Evolutionary conservation across 257 asterid genomes (phyloP), one percentile per base, ranked within the genome.

Genomic region (Fraxinus americana): DNA sequence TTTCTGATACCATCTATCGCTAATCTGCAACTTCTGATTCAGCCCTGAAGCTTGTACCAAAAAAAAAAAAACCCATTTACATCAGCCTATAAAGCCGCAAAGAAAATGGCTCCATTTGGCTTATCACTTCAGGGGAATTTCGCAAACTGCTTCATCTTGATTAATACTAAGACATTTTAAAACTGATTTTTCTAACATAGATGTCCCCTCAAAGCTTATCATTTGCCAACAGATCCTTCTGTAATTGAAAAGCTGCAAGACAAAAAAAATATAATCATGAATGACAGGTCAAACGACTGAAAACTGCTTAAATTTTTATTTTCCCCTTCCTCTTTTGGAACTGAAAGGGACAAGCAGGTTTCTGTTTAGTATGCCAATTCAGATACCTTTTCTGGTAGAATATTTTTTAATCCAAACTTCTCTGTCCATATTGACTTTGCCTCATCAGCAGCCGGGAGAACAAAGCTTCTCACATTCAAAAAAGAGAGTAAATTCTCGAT

Each of bases 361-460:
- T 4, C 12, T 57, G 25, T 57, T 23, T 63, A 27, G 69, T 27
- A 25, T 11, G 69, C 36, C 69, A 63, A 63, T 63, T 63, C 16
- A 63, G 36, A 34, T 74, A 93, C 98, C 97, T 92, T 94, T 71
- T 93, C 92, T 30, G 81, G 82, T 13, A 94, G 86, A 6, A 93
- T 87, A 86, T 85, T 85, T 67, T 67, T 41, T 75, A 96, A 96
- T 48, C 97, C 96, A 88, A 96, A 96, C 88, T 92, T 93, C 36
- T 93, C 83, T 5, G 94, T 93, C 99, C 99, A 96, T 73, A 96
- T 96, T 74, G 97, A 87, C 78, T 87, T 90, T 35, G 97, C 98
- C 80, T 89, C 97, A 13, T 90, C 94, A 14, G 98, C 86, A 63
- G 98, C 97, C 29, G 99, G 99, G 82, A 96, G 98, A 71, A 96